Evolutionary conservation across 1,284 basidiomycete genomes (phyloP), one percentile per base, ranked within the genome.

Genomic region (Sporisorium iseilematis-ciliati): DNA sequence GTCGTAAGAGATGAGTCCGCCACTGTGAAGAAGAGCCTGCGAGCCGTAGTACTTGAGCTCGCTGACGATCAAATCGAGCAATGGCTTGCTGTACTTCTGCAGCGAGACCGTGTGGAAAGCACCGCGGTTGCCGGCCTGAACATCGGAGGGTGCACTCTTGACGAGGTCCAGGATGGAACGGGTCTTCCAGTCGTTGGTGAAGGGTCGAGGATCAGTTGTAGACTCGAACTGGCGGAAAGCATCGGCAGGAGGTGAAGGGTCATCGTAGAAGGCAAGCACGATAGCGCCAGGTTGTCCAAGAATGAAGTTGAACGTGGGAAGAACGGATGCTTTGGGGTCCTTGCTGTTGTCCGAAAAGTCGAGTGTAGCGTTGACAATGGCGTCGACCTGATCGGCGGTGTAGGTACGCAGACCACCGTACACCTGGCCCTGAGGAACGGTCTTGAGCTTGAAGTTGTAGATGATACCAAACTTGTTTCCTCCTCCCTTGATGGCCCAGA

Each of bases 381-480:
- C 54, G 14, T 62, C 61, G 7, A 79, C 35, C 63, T 79, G 78
- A 43, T 79, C 78, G 6, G 49, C 33, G 7, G 72, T 73, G 52
- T 78, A 79, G 29, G 59, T 71, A 3, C 73, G 65, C 21, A 70
- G 20, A 58, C 78, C 78, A 21, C 78, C 78, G 50, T 75, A 80
- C 7, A 80, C 68, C 42, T 74, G 58, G n/a, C 53, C 63, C 46
- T 78, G 74, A 6, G 78, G 77, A 8, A 65, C 61, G 14, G 77
- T 77, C 59, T 67, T 70, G 50, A 79, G 69, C 3, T 63, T 56
- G 60, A 76, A 77, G 64, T 75, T 74, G 65, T 74, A 55, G 40
- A 78, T 57, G 43, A 80, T 60, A 21, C 76, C 76, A 25, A 79
- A 77, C 42, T 65, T 62, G 67, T 79, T 79, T 51, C 77, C 77